phyloP scores from a whole-genome alignment of 2,329 filamentous ascomycete genomes.

The Zalaria sp. region DNA sequence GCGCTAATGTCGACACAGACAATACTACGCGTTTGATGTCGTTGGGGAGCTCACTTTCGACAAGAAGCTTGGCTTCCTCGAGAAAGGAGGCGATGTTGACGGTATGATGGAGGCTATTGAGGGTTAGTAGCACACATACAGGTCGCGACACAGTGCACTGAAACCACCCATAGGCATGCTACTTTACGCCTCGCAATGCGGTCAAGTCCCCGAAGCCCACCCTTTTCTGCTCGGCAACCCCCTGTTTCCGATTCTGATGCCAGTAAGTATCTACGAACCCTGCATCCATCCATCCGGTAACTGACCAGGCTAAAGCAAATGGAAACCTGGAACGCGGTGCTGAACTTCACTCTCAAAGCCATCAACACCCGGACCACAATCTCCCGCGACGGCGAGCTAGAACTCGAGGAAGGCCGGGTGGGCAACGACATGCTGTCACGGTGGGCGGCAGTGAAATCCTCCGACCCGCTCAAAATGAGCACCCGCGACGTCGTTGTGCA shows the following conservation, averaged over 20 bases:
- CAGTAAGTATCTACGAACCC: constrained; percentile 5
- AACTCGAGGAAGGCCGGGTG: constrained; percentile 9
- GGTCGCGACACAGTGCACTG: too few relatives aligned
- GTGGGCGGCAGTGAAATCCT: constrained; percentile 15
- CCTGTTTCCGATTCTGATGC: constrained; percentile 15
- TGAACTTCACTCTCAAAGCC: constrained; percentile 19
- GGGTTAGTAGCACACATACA: constrained; percentile 8
- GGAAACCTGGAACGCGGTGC: constrained; percentile 20
- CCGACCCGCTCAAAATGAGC: constrained; percentile 15
- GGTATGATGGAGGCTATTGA: constrained; percentile 19
- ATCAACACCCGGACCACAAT: constrained; percentile 14
- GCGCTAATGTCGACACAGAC: neutral
- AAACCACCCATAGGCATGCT: neutral
- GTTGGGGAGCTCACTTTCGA: constrained; percentile 27
- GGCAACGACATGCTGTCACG: constrained; percentile 16
- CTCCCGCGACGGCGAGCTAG: constrained; percentile 14
- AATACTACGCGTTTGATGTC: constrained; percentile 26
- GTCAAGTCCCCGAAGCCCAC: constrained; percentile 1
- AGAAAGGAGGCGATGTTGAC: constrained; percentile 25
- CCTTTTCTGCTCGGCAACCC: constrained; percentile 8
- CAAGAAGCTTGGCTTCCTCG: constrained; percentile 28
- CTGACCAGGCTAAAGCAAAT: constrained; percentile 10
- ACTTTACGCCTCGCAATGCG: constrained; percentile 2
- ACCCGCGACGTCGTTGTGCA: constrained; percentile 17
- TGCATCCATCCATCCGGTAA: neutral